Base-by-base conservation (phyloP, 148 eudicot genomes). In the Arctostaphylos glauca region DNA sequence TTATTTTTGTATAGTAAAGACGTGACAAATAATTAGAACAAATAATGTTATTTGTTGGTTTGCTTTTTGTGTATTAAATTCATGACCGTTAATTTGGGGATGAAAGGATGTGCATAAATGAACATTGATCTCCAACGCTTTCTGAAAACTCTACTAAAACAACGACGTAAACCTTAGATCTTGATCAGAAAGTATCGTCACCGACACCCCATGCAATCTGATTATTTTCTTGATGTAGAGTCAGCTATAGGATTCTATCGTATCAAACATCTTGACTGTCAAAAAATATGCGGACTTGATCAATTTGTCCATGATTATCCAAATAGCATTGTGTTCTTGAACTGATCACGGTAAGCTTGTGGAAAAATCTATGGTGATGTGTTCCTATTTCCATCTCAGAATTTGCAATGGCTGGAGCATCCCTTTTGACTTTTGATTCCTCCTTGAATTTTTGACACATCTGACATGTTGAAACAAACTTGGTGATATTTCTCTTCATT, bases 361-460 rank as follows among this genome's bases (percentile, higher is more conserved):
- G 14, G 66, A 9, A 41, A 80, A 80, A 64, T 80, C 76, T 75
- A 80, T 80, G 0, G 38, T 47, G 9, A 80, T 80, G 13, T 48
- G 15, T 10, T 80, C 75, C 38, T 48, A 80, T 38, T 80, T 80
- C 82, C 82, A 80, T 5, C 5, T 0, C 6, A 56, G 82, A 44
- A 80, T 48, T 25, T 64, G 23, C 2, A 68, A n/a, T 19, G 38
- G 75, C 18, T 48, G 10, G 9, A 68, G 13, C 31, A 64, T 31
- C 1, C 82, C 75, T 19, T 2, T 25, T 21, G 49, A 77, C 53
- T 47, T 23, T 47, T 70, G 71, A 21, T 81, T 54, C 2, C 58
- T 0, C 8, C 58, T 54, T 54, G 0, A 54, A 54, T 14, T 6
- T 54, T 7, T 54, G 1, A 14, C 38, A 31, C 38, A 1, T 31